Evolutionary conservation across 1,139 yeast genomes (phyloP).

Genomic region (Sugiyamaella xylanicola): DNA sequence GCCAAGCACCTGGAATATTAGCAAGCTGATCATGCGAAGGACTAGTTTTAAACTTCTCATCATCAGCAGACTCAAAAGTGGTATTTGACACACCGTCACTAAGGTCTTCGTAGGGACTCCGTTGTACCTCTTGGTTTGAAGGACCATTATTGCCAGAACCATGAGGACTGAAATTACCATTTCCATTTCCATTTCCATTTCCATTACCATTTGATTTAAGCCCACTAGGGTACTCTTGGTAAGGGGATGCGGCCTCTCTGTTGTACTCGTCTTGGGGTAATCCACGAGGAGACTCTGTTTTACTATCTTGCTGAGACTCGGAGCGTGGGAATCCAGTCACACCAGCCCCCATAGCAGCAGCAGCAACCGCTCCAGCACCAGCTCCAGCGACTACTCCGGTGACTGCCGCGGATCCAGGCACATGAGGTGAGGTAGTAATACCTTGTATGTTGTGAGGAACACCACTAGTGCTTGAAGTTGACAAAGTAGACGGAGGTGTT

Average conservation of each 20-base stretch:
- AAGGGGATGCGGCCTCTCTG: not conserved
- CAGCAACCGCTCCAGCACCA: slow-evolving; percentile 11
- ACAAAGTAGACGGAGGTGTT: slow-evolving; percentile 8
- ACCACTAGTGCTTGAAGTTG: slow-evolving; percentile 6
- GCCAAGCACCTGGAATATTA: slow-evolving; percentile 33
- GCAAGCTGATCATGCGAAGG: slow-evolving; percentile 15
- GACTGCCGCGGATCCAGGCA: slow-evolving; percentile 23
- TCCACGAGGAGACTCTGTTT: not conserved
- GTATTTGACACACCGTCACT: slow-evolving; percentile 26
- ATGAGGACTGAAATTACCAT: not conserved
- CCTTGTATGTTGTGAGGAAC: slow-evolving; percentile 19
- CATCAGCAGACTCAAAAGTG: slow-evolving; percentile 30
- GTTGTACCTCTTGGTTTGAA: not conserved
- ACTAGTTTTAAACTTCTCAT: slow-evolving; percentile 13
- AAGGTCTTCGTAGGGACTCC: slow-evolving; percentile 10
- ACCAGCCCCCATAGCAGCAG: slow-evolving; percentile 6
- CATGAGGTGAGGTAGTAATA: too few relatives aligned
- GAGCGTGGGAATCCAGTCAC: not conserved
- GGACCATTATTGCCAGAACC: not conserved
- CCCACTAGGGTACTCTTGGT: not conserved
- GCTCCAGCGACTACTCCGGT: slow-evolving; percentile 22
- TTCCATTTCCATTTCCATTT: not conserved
- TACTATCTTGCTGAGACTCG: not conserved
- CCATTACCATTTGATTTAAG: not conserved
- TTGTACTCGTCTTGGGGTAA: not conserved